Base-by-base conservation (phyloP, 306 rosid genomes). In the Glycyrrhiza uralensis region DNA sequence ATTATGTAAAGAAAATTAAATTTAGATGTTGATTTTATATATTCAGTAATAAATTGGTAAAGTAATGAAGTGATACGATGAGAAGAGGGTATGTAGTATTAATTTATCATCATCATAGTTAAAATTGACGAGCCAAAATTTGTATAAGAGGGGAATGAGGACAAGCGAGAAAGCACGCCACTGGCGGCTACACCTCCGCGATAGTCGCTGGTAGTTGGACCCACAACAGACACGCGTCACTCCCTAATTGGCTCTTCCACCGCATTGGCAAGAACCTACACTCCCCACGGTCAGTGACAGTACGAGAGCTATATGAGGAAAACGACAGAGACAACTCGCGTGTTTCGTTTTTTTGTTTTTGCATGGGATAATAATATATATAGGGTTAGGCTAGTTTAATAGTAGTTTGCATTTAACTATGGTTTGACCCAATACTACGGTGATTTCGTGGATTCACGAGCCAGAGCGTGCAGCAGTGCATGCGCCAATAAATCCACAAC, bases 381-480 rank as follows among this genome's bases (percentile, higher is more conserved):
- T 18, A 30, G 20, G 14, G 44, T 52, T 23, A 38, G 2, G 12
- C 13, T 28, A 15, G 14, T 0, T 15, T 19, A 28, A 32, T n/a
- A n/a, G n/a, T n/a, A n/a, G n/a, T n/a, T 9, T 69, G 11, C 29
- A 70, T 61, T 52, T 63, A 71, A 63, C 52, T 19, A 54, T 41
- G 13, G 63, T 63, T 71, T 71, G 78, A 64, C 62, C 23, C 3
- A 19, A 58, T 3, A 63, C 11, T 35, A 13, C 0, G 13, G n/a
- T 61, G 3, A 19, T 69, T 70, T 30, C 54, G 2, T 79, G 68
- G 69, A 79, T 55, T 0, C 5, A 65, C 79, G 83, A 64, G 83
- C 83, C 79, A 13, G 15, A 72, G 82, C 82, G 74, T 79, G 82
- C 82, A 46, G 47, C 42, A 64, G 2, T 71, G 74, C 82, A 79